Evolutionary conservation across 176 grass and related monocot species (phyloP).

Genomic region (Microstegium vimineum): DNA sequence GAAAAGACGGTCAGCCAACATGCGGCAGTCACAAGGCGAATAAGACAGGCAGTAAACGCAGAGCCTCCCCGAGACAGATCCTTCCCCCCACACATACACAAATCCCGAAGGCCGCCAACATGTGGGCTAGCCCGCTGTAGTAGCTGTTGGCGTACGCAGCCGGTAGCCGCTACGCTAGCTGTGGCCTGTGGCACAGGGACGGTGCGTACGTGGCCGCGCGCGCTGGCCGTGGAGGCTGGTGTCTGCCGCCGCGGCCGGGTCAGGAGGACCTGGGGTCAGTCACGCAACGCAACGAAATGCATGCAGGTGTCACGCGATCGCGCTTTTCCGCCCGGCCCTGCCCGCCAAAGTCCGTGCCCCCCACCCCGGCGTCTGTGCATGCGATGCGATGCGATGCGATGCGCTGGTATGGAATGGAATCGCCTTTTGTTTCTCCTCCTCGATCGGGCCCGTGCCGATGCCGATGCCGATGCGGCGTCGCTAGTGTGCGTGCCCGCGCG

Average conservation of each 20-base stretch:
- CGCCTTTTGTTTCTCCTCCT: background rate
- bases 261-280: too few species aligned
- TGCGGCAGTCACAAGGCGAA: background rate
- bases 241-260: background rate
- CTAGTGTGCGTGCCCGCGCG: background rate
- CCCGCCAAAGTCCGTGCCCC: constrained; percentile 16
- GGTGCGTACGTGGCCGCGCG: background rate
- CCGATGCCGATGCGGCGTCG: background rate
- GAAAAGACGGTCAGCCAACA: constrained; percentile 18
- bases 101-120: constrained; percentile 29
- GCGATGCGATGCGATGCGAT: too few species aligned
- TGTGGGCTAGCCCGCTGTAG: background rate
- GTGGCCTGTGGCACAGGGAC: background rate
- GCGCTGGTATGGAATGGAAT: background rate
- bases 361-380: background rate
- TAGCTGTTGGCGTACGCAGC: too few species aligned
- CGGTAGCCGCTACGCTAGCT: background rate
- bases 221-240: too few species aligned
- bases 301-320: background rate
- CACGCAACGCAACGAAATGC: background rate
- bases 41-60: constrained; percentile 31
- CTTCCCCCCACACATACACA: background rate
- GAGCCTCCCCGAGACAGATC: background rate
- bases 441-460: background rate
- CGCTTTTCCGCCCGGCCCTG: background rate